phyloP scores from a whole-genome alignment of 1,139 yeast genomes.

The Protomyces gravidus region DNA sequence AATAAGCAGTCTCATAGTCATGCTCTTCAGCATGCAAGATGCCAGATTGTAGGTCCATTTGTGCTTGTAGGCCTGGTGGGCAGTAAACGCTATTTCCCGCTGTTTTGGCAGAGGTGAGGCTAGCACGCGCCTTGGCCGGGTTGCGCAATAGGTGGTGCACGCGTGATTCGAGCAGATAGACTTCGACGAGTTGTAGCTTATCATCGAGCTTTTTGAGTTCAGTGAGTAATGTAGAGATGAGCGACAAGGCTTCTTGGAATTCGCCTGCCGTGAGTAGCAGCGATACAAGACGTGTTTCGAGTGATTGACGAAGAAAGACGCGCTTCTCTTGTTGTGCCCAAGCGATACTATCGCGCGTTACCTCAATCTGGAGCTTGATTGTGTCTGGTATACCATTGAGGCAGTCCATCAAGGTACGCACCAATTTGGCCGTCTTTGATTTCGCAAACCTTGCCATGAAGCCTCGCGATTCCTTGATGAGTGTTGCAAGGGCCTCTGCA shows the following conservation, averaged over 20 bases:
- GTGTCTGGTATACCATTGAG: conserved; percentile 67
- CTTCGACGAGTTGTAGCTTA: conserved; percentile 90
- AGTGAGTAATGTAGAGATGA: conserved; percentile 65
- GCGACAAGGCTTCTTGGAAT: conserved; percentile 65
- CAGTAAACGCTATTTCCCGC: conserved; percentile 94
- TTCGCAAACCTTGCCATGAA: conserved; percentile 75
- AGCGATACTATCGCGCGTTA: conserved; percentile 73
- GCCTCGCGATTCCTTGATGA: conserved; percentile 66
- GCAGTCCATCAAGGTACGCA: conserved; percentile 61
- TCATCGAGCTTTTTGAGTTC: conserved; percentile 94
- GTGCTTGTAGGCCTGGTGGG: conserved; percentile 92
- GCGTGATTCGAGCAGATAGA: conserved; percentile 84
- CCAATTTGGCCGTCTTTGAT: conserved; percentile 86
- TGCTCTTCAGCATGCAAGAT: conserved; percentile 93
- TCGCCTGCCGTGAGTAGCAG: conserved; percentile 61
- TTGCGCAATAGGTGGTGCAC: conserved; percentile 89
- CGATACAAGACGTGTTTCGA: conserved; percentile 77
- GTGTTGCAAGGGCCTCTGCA: conserved; percentile 51
- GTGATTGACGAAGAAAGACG: conserved; percentile 79
- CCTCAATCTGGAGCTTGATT: conserved; percentile 64
- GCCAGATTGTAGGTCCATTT: conserved; percentile 91
- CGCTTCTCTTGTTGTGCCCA: conserved; percentile 86
- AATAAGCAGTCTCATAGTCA: conserved; percentile 92
- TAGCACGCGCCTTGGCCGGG: conserved; percentile 86
- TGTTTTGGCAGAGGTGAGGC: conserved; percentile 91